A percentile compares a stretch with the other conserved stretches of the same genome.
phyloP scores from a whole-genome alignment of 2,329 filamentous ascomycete genomes.

The Stachybotrys echinatus region DNA sequence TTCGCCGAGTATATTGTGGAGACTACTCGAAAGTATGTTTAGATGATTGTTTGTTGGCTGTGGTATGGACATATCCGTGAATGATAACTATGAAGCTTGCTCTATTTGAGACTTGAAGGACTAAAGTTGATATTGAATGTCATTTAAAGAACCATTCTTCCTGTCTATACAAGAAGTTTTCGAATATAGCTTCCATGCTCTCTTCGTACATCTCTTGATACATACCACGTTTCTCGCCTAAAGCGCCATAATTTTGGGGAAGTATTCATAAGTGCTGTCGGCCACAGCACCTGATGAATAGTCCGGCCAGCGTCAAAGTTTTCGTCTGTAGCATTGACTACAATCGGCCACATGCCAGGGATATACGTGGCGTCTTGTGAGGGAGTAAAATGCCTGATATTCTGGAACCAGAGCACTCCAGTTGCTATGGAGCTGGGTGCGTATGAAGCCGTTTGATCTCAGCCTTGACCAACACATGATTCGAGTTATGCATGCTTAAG shows the following conservation, averaged over 20 bases:
- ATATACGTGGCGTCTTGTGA: constrained; percentile 63
- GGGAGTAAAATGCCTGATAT: constrained; percentile 60
- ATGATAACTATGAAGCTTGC: too few species aligned
- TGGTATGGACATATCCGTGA: too few species aligned
- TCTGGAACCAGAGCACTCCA: constrained; percentile 38
- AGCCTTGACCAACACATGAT: neutral
- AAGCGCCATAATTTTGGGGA: neutral
- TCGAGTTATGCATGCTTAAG: constrained; percentile 25
- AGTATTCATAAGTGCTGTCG: neutral
- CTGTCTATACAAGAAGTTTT: neutral
- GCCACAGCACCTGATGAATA: neutral
- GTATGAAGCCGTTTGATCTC: neutral
- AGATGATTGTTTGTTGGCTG: too few species aligned
- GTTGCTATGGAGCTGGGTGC: neutral
- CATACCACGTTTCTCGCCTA: neutral
- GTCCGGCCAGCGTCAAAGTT: neutral
- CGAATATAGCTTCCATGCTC: neutral
- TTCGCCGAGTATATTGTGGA: constrained; percentile 1
- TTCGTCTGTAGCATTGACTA: neutral
- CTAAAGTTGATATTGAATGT: too few species aligned
- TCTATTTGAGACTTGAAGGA: too few species aligned
- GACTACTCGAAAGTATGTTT: neutral
- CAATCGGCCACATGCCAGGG: constrained; percentile 66
- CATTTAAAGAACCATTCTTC: too few species aligned
- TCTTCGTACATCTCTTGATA: neutral